Evolutionary conservation across 306 rosid species (phyloP), one percentile per base, ranked within the genome.

Genomic region (Dalbergia cultrata): DNA sequence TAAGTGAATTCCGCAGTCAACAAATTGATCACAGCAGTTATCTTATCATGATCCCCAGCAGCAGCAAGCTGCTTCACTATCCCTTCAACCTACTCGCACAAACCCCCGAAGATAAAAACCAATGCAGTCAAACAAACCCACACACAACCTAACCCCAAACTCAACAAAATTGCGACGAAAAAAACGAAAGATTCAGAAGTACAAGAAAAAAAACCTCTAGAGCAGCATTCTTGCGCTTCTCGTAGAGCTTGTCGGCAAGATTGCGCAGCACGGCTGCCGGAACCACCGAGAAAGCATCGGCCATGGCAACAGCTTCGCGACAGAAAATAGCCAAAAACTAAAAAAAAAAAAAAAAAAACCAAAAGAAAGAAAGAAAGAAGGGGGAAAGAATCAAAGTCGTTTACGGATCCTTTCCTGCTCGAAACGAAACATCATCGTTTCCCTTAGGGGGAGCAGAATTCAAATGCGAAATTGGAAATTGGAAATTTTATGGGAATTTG

Each of bases 211-310:
- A 84, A 60, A 96, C 99, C 92, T 96, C 98, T 78, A 93, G 90
- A 47, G 99, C 99, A 64, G 99, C 99, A 89, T 93, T 96, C 82
- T 96, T 96, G 80, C 99, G 98, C 87, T 92, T 96, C 92, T 96
- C 99, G 39, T 96, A 96, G 67, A 93, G 94, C 85, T 96, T 93
- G 86, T 96, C 99, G 67, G 99, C 81, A 58, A 96, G 97, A 82
- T 96, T 96, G 35, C 99, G 99, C 53, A 93, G 90, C 73, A 92
- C 94, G 13, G 88, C 86, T 34, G 97, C 79, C 44, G 98, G 92
- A 86, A 93, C 54, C 82, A 83, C 87, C 69, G 90, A 67, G 13
- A 85, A 81, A 78, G 86, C 96, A 76, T 93, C 99, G 43, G 90
- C 92, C 99, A 96, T 95, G 75, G 70, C 77, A 72, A 83, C 75